phyloP scores from a whole-genome alignment of 2,329 filamentous ascomycete species.

The Tolypocladium endophyticum region DNA sequence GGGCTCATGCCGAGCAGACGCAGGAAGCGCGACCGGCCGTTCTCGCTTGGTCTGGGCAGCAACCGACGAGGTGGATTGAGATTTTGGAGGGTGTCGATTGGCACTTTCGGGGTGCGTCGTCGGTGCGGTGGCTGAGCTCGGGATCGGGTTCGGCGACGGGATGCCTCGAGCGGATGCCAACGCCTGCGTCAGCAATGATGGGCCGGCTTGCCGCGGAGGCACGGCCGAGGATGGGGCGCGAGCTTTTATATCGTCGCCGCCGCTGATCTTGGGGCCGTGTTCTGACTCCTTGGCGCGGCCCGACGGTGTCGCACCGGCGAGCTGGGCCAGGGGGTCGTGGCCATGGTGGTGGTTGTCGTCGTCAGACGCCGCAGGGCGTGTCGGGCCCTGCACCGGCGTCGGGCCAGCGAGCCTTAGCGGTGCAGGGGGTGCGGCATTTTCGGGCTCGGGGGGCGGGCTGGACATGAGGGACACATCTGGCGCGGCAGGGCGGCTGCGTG shows the following conservation, averaged over 20 bases:
- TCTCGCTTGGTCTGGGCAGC: not conserved
- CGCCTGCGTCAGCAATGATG: conserved; percentile 47
- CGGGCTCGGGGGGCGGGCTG: conserved; percentile 35
- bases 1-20: conserved; percentile 21
- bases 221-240: conserved; percentile 13
- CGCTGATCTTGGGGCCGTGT: not conserved
- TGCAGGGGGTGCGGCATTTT: conserved; percentile 44
- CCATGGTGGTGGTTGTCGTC: conserved; percentile 2
- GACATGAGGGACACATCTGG: conserved; percentile 51
- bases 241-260: conserved; percentile 31
- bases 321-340: conserved; percentile 1
- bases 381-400: conserved; percentile 3
- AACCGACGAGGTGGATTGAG: not conserved
- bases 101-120: not conserved
- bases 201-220: conserved; percentile 35
- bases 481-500: conserved; percentile 15
- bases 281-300: conserved; percentile 2
- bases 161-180: conserved; percentile 49
- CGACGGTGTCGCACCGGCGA: not conserved
- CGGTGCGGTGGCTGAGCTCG: not conserved
- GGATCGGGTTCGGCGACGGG: conserved; percentile 9
- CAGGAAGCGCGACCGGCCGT: not conserved
- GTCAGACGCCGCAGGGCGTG: conserved; percentile 8
- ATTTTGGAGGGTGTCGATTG: not conserved
- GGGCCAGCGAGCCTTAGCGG: conserved; percentile 23